phyloP scores from a whole-genome alignment of 495 filamentous ascomycete species.

The Cercophora sp. region DNA sequence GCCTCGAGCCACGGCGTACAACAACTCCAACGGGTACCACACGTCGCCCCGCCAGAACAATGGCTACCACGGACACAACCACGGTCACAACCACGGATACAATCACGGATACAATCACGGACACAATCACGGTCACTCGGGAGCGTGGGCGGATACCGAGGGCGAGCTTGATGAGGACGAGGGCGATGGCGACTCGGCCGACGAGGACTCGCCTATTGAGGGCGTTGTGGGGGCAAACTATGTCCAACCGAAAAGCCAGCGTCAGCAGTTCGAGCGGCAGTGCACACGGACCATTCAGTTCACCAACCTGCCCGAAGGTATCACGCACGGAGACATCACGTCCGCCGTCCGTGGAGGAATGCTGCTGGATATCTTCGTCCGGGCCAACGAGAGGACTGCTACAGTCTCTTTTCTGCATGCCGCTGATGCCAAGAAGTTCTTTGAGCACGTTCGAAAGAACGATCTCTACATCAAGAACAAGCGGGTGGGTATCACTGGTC shows the following conservation, averaged over 20 bases:
- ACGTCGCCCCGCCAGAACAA: no score
- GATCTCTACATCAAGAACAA: conserved; percentile 68
- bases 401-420: conserved; percentile 69
- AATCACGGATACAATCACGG: conserved; percentile 1
- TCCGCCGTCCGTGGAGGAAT: conserved; percentile 64
- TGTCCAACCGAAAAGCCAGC: conserved; percentile 18
- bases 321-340: conserved; percentile 63
- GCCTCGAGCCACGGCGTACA: conserved; percentile 1
- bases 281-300: conserved; percentile 63
- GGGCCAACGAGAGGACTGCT: conserved; percentile 57
- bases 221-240: conserved; percentile 18
- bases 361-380: conserved; percentile 65
- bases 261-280: conserved; percentile 30
- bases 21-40: no score
- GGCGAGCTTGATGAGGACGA: conserved; percentile 21
- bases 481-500: conserved; percentile 47
- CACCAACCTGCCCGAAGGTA: conserved; percentile 58
- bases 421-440: conserved; percentile 58
- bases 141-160: no score
- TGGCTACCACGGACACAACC: no score
- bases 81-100: no score
- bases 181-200: conserved; percentile 19
- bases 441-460: conserved; percentile 58
- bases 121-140: no score
- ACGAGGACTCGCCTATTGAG: conserved; percentile 19